These are phyloP conservation scores for Trematosphaeria pertusa DNA, from an alignment of 2,329 filamentous ascomycete species.

Conservation along the genomic window DNA sequence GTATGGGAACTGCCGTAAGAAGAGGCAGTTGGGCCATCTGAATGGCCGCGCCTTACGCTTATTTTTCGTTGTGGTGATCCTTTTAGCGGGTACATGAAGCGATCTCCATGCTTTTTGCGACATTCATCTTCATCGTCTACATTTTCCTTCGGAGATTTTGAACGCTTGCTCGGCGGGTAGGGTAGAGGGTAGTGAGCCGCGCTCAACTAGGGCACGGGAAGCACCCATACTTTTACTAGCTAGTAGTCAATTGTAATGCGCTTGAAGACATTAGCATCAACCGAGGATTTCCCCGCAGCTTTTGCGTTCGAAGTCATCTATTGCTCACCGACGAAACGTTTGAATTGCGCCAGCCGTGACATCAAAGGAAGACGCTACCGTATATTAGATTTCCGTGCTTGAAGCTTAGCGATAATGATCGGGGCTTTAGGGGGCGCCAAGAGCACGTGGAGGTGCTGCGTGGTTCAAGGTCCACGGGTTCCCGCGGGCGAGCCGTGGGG, in stretches of 20 bases:
- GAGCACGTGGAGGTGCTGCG: too few species aligned
- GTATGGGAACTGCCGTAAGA: slow-evolving; percentile 53
- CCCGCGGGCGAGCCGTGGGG: too few species aligned
- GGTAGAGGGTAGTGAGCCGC: not conserved
- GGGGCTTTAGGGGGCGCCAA: too few species aligned
- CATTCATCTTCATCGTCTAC: too few species aligned
- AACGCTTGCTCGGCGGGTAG: not conserved
- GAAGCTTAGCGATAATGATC: too few species aligned
- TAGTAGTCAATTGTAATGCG: not conserved
- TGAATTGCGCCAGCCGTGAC: too few species aligned
- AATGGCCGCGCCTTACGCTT: not conserved
- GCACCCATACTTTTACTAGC: not conserved
- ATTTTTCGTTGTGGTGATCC: slow-evolving; percentile 20
- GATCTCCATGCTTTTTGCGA: too few species aligned
- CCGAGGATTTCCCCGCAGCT: not conserved
- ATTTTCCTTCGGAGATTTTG: not conserved
- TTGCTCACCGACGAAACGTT: too few species aligned
- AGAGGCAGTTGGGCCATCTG: slow-evolving; percentile 57
- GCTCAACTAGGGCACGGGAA: not conserved
- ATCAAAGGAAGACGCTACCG: too few species aligned
- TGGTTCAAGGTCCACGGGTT: too few species aligned
- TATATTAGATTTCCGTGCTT: too few species aligned
- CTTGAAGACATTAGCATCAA: not conserved
- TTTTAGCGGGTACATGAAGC: slow-evolving; percentile 28
- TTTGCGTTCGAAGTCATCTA: not conserved